These are phyloP conservation scores for Coniella vitis DNA, from an alignment of 2,329 filamentous ascomycete species.

Conservation along the genomic window DNA sequence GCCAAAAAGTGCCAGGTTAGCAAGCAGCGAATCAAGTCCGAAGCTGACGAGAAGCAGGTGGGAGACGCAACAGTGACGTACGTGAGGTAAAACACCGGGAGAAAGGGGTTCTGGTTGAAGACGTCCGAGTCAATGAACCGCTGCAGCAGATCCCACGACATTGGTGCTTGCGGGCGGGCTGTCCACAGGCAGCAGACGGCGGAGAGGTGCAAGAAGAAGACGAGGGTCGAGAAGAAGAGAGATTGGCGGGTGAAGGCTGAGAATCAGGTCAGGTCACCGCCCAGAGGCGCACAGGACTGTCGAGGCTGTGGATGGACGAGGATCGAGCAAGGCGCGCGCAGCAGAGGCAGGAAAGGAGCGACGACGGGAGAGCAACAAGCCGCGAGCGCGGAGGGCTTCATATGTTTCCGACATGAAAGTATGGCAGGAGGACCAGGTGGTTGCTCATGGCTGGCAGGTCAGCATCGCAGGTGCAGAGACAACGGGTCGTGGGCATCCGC, in stretches of 20 bases:
- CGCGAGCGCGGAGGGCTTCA: constrained; percentile 30
- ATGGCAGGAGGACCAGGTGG: constrained; percentile 18
- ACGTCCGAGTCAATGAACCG: constrained; percentile 90
- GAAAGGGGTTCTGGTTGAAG: constrained; percentile 85
- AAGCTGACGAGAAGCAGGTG: constrained; percentile 6
- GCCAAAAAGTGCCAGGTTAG: constrained; percentile 8
- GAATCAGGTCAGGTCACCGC: constrained; percentile 3
- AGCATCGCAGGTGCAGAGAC: constrained; percentile 5
- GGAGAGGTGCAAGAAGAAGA: background rate
- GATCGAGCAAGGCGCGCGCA: constrained; percentile 21
- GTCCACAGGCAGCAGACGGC: constrained; percentile 5
- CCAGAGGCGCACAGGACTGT: background rate
- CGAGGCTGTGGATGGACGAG: background rate
- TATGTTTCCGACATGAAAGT: constrained; percentile 28
- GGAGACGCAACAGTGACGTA: constrained; percentile 38
- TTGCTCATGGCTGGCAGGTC: constrained; percentile 22
- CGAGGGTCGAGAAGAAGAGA: background rate
- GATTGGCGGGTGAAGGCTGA: constrained; percentile 11
- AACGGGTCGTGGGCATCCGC: background rate
- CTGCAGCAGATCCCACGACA: constrained; percentile 83
- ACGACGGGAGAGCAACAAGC: constrained; percentile 17
- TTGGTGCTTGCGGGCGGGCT: constrained; percentile 33
- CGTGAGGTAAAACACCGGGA: constrained; percentile 84
- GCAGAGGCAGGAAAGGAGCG: constrained; percentile 19
- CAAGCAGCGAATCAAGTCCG: background rate